A percentile compares a stretch with the other conserved stretches of the same genome.
These are phyloP conservation scores for Coccomyxa subellipsoidea DNA, from an alignment of 163 green algal genomes.

Conservation along the genomic window DNA sequence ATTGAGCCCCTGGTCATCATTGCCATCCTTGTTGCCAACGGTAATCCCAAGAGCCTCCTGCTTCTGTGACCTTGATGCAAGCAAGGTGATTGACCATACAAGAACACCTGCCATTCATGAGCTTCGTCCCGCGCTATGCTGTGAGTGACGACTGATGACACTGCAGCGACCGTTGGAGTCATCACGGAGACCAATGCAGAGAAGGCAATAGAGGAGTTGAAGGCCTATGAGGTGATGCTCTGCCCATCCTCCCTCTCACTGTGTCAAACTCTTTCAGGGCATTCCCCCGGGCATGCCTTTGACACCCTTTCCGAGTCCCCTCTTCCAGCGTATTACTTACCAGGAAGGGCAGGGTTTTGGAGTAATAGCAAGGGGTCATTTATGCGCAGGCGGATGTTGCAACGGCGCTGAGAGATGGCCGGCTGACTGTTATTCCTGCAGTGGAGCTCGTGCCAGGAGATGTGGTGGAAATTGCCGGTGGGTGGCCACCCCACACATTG, in stretches of 20 bases:
- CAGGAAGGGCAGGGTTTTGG: too few species aligned
- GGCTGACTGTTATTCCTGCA: constrained; percentile 58
- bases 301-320: too few species aligned
- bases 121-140: not conserved
- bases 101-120: not conserved
- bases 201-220: constrained; percentile 84
- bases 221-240: constrained; percentile 62
- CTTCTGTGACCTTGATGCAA: not conserved
- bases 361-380: not conserved
- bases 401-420: constrained; percentile 66
- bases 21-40: constrained; percentile 66
- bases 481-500: too few species aligned
- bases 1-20: constrained; percentile 70
- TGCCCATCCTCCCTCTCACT: not conserved
- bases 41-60: constrained; percentile 3
- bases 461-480: constrained; percentile 82
- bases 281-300: too few species aligned
- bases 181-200: constrained; percentile 87
- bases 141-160: not conserved
- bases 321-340: not conserved
- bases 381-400: constrained; percentile 64
- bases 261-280: too few species aligned
- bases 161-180: constrained; percentile 75
- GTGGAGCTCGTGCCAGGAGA: constrained; percentile 95
- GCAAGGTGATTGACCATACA: not conserved